These are phyloP conservation scores for Blastomyces percursus DNA, from an alignment of 2,329 filamentous ascomycete species.

Conservation along the genomic window DNA sequence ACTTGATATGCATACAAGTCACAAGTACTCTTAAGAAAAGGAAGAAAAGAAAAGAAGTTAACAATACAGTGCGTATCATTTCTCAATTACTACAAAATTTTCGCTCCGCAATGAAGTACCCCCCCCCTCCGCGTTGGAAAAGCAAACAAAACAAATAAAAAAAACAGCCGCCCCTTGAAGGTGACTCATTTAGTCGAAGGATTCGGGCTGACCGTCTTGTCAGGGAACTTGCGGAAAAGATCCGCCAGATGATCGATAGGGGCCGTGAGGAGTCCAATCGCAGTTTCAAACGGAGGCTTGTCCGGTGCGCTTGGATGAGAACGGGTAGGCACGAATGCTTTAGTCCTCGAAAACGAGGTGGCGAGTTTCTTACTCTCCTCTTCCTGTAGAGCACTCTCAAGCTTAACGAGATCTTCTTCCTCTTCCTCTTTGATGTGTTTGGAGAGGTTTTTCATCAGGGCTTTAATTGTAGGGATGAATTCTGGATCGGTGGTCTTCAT, in stretches of 20 bases:
- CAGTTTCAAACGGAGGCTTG: slow-evolving; percentile 47
- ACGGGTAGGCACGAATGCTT: slow-evolving; percentile 43
- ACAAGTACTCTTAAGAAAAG: not conserved
- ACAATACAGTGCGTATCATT: not conserved
- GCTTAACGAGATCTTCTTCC: slow-evolving; percentile 34
- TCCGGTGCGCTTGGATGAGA: slow-evolving; percentile 43
- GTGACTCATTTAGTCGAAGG: not conserved
- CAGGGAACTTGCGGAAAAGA: slow-evolving; percentile 46
- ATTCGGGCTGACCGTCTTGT: slow-evolving; percentile 3
- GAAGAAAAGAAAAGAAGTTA: not conserved
- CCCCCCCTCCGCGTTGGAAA: not conserved
- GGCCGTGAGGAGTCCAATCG: slow-evolving; percentile 43
- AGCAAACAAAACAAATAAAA: not conserved
- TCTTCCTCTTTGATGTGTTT: slow-evolving; percentile 45
- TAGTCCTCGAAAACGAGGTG: slow-evolving; percentile 41
- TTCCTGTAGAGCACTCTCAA: slow-evolving; percentile 35
- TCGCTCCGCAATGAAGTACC: not conserved
- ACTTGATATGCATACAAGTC: not conserved
- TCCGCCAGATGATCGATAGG: slow-evolving; percentile 48
- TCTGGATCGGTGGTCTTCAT: slow-evolving; percentile 31
- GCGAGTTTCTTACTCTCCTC: slow-evolving; percentile 31
- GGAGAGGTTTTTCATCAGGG: slow-evolving; percentile 35
- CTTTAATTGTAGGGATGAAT: slow-evolving; percentile 36
- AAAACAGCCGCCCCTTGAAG: not conserved
- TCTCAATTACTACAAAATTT: not conserved